These are phyloP conservation scores for Arxiozyma bovina DNA, from an alignment of 1,139 yeast species.

Conservation along the genomic window DNA sequence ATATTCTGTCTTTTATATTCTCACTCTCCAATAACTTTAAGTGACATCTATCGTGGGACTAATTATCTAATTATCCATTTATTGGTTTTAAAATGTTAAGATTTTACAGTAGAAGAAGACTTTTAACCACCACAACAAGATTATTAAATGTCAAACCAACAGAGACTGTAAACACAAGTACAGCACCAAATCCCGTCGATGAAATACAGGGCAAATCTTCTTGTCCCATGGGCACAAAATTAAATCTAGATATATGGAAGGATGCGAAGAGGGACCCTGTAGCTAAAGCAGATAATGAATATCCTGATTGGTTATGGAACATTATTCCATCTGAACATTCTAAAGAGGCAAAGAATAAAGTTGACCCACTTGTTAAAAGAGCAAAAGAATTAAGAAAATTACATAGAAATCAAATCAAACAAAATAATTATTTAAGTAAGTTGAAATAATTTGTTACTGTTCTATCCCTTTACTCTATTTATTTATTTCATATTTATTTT, in stretches of 20 bases:
- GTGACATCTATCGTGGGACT: background rate
- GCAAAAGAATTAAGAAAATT: conserved; percentile 47
- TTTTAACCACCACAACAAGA: conserved; percentile 4
- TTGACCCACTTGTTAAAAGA: conserved; percentile 10
- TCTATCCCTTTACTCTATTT: background rate
- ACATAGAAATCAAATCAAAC: conserved; percentile 65
- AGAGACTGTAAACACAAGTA: background rate
- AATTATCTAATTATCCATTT: background rate
- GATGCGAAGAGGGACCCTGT: conserved; percentile 76
- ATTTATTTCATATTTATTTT: background rate
- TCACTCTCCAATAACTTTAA: background rate
- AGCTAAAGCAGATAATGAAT: conserved; percentile 78
- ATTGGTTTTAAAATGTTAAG: background rate
- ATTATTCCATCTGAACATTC: conserved; percentile 43
- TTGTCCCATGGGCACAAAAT: conserved; percentile 69
- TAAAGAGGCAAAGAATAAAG: background rate
- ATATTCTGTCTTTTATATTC: too few species aligned
- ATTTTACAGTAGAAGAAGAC: background rate
- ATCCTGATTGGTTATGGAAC: conserved; percentile 96
- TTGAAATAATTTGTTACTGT: conserved; percentile 8
- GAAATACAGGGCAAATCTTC: conserved; percentile 28
- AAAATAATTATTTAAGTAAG: conserved; percentile 56
- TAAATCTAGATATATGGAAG: conserved; percentile 70
- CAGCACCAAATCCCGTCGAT: background rate
- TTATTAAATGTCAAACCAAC: background rate